Evolutionary conservation across 257 asterid genomes (phyloP).

Genomic region (Solanum rostratum): DNA sequence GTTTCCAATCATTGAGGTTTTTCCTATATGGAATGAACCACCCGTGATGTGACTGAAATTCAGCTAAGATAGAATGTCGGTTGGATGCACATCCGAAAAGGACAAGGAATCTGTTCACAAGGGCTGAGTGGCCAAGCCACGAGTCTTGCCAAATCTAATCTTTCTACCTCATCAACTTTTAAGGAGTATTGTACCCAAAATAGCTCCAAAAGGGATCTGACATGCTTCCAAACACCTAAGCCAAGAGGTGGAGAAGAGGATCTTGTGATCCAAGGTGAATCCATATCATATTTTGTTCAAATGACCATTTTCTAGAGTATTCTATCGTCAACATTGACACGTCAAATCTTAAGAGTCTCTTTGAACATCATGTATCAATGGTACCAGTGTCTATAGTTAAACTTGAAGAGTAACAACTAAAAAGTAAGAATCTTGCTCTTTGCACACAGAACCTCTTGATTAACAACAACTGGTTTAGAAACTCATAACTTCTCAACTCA

Average conservation of each 20-base stretch:
- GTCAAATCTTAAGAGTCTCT: neutral
- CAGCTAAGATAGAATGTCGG: neutral
- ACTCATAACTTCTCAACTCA: neutral
- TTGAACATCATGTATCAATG: neutral
- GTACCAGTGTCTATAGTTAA: conserved; percentile 51
- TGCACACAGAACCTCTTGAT: neutral
- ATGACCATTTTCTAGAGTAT: neutral
- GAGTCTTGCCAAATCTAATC: neutral
- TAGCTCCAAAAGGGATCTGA: neutral
- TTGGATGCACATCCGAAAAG: neutral
- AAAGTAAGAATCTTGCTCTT: neutral
- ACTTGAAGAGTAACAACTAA: conserved; percentile 31
- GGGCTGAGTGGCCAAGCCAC: neutral
- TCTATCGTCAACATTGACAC: neutral
- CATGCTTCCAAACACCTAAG: neutral
- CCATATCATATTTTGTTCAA: neutral
- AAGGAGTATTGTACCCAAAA: neutral
- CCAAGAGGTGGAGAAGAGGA: neutral
- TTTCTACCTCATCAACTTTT: neutral
- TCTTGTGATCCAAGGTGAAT: neutral
- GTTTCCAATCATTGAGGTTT: neutral
- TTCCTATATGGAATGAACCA: neutral
- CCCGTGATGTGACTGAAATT: neutral
- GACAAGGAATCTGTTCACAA: neutral
- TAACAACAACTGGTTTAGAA: neutral